Conservation (phyloP, 768 basidiomycete genomes). For the Pilatotrama ljubarskyi region DNA sequence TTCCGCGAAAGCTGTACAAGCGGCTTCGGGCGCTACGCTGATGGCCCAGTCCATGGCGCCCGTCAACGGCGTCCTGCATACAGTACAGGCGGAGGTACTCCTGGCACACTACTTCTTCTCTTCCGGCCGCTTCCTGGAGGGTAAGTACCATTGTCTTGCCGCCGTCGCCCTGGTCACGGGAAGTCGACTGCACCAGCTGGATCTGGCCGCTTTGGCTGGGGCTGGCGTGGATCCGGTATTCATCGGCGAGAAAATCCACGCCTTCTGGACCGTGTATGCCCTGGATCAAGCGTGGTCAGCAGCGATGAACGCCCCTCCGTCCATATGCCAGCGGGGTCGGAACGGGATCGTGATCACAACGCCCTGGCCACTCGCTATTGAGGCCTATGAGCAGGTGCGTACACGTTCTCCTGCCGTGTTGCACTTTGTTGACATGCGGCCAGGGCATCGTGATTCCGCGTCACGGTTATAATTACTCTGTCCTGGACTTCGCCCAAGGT, state of each 20-base stretch:
- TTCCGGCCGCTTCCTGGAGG: conserved; percentile 32
- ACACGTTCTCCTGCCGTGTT: neutral
- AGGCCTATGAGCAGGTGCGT: conserved; percentile 26
- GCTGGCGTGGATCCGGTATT: conserved; percentile 21
- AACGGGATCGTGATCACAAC: conserved; percentile 22
- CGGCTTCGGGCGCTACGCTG: neutral
- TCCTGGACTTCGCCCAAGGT: conserved; percentile 15
- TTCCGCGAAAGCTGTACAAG: conserved; percentile 10
- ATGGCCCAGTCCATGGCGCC: conserved; percentile 7
- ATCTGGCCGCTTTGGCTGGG: conserved; percentile 1
- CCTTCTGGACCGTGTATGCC: conserved; percentile 30
- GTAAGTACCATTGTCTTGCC: conserved; percentile 32
- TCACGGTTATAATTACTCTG: conserved; percentile 4
- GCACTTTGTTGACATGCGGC: neutral
- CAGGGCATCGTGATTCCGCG: conserved; percentile 11
- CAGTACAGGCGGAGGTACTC: conserved; percentile 36
- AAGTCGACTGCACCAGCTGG: conserved; percentile 32
- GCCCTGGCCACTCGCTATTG: conserved; percentile 29
- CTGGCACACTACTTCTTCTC: conserved; percentile 34
- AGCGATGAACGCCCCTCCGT: conserved; percentile 22
- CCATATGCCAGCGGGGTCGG: conserved; percentile 16
- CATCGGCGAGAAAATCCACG: conserved; percentile 28
- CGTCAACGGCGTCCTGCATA: conserved; percentile 38
- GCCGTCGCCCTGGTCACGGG: conserved; percentile 33
- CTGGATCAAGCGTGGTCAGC: conserved; percentile 29